Conservation (phyloP, 768 basidiomycete species). For the Russula ochroleuca region DNA sequence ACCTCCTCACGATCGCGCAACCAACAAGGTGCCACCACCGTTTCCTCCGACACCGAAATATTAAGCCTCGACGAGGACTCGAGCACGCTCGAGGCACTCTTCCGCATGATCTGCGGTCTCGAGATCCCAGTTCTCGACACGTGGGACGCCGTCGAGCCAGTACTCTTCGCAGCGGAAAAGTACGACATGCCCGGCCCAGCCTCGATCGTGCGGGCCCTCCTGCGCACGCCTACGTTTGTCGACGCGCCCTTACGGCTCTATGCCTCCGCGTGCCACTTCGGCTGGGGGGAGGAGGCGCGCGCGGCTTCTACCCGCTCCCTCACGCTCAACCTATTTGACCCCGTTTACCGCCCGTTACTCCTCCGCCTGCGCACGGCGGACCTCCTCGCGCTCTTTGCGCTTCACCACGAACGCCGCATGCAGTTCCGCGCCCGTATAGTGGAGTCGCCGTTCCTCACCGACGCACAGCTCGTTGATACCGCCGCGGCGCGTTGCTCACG, state of each 20-base stretch:
- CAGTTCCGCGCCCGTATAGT: slow-evolving; percentile 47
- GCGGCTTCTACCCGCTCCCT: slow-evolving; percentile 53
- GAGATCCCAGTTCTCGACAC: slow-evolving; percentile 46
- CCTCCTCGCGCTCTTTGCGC: slow-evolving; percentile 50
- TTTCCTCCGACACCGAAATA: slow-evolving; percentile 31
- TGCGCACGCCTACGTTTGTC: slow-evolving; percentile 49
- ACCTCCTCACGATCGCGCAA: neutral
- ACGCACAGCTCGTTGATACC: slow-evolving; percentile 38
- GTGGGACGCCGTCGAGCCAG: slow-evolving; percentile 50
- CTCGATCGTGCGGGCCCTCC: slow-evolving; percentile 55
- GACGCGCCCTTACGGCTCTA: slow-evolving; percentile 52
- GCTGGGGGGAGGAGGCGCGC: slow-evolving; percentile 54
- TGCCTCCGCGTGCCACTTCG: slow-evolving; percentile 51
- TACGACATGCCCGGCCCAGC: slow-evolving; percentile 66
- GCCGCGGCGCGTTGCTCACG: slow-evolving; percentile 51
- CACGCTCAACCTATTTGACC: slow-evolving; percentile 47
- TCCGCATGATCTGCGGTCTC: slow-evolving; percentile 60
- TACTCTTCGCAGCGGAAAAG: slow-evolving; percentile 63
- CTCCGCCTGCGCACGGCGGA: slow-evolving; percentile 47
- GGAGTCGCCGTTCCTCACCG: slow-evolving; percentile 48
- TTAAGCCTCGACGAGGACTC: slow-evolving; percentile 58
- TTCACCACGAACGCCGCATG: slow-evolving; percentile 53
- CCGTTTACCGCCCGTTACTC: slow-evolving; percentile 43
- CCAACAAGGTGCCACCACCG: neutral
- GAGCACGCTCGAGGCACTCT: slow-evolving; percentile 49